A percentile compares a stretch with the other conserved stretches of the same genome.
Evolutionary conservation across 768 basidiomycete species (phyloP).

Genomic region (Phaffia australis): DNA sequence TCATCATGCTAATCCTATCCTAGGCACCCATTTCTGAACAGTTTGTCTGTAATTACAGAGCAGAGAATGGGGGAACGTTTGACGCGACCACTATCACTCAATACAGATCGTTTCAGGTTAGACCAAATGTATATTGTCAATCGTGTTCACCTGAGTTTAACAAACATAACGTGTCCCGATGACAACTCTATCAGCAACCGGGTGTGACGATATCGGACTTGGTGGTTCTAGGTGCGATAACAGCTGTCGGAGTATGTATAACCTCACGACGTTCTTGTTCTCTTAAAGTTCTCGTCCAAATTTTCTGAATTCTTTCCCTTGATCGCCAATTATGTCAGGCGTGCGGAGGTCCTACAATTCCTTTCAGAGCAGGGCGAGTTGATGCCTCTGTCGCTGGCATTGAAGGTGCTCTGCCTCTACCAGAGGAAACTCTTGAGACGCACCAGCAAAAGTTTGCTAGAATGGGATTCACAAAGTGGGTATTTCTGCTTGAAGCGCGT

Average conservation of each 20-base stretch:
- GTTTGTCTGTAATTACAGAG: not conserved
- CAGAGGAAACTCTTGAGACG: slow-evolving; percentile 17
- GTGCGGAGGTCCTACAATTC: slow-evolving; percentile 20
- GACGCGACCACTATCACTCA: slow-evolving; percentile 3
- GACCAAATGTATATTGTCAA: not conserved
- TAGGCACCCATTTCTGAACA: not conserved
- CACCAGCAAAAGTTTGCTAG: slow-evolving; percentile 20
- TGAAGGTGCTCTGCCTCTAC: slow-evolving; percentile 13
- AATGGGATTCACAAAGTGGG: slow-evolving; percentile 15
- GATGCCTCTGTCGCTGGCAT: slow-evolving; percentile 3
- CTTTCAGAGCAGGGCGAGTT: slow-evolving; percentile 19
- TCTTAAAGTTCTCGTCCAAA: not conserved
- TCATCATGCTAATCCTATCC: no score
- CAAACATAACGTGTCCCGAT: not conserved
- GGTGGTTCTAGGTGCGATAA: slow-evolving; percentile 17
- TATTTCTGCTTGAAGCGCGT: not conserved
- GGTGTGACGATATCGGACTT: slow-evolving; percentile 18
- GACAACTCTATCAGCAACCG: not conserved
- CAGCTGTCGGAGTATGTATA: slow-evolving; percentile 18
- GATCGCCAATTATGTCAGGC: no score
- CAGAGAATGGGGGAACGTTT: slow-evolving; percentile 14
- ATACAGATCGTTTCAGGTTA: not conserved
- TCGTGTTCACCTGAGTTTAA: not conserved
- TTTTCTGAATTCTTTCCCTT: not conserved
- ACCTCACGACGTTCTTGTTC: not conserved